A percentile compares a stretch with the other conserved stretches of the same genome.
Evolutionary conservation across 169 alveolate genomes (phyloP).

Genomic region (Plasmodium reichenowi): DNA sequence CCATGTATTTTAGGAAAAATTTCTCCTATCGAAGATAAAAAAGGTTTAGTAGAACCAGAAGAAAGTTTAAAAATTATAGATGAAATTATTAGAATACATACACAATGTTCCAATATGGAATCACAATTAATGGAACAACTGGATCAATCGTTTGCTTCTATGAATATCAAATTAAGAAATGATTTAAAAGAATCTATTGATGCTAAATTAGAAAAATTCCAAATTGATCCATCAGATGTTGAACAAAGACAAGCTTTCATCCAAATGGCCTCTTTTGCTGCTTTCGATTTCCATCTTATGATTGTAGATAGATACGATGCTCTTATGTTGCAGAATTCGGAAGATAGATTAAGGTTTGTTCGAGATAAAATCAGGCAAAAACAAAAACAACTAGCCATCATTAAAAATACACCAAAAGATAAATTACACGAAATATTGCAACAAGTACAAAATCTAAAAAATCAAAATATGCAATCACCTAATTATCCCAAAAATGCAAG

Average conservation of each 20-base stretch:
- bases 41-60: constrained; percentile 79
- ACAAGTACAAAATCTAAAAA: constrained; percentile 79
- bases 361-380: constrained; percentile 83
- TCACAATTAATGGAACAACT: constrained; percentile 84
- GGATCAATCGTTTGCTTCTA: constrained; percentile 84
- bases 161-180: constrained; percentile 80
- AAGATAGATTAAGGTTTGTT: constrained; percentile 83
- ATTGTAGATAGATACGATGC: constrained; percentile 87
- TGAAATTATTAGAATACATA: constrained; percentile 82
- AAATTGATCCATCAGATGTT: constrained; percentile 78
- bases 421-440: constrained; percentile 81
- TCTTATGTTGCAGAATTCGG: constrained; percentile 82
- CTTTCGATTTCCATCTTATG: constrained; percentile 85
- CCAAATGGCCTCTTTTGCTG: constrained; percentile 86
- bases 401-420: constrained; percentile 87
- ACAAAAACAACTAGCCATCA: constrained; percentile 83
- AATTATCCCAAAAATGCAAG: constrained; percentile 9
- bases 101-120: constrained; percentile 80
- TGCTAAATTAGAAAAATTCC: constrained; percentile 81
- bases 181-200: constrained; percentile 84
- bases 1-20: constrained; percentile 85
- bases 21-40: constrained; percentile 84
- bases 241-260: constrained; percentile 85
- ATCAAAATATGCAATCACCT: constrained; percentile 24
- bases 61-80: constrained; percentile 83